phyloP scores from a whole-genome alignment of 2,329 filamentous ascomycete species.

The Macrophomina tecta region DNA sequence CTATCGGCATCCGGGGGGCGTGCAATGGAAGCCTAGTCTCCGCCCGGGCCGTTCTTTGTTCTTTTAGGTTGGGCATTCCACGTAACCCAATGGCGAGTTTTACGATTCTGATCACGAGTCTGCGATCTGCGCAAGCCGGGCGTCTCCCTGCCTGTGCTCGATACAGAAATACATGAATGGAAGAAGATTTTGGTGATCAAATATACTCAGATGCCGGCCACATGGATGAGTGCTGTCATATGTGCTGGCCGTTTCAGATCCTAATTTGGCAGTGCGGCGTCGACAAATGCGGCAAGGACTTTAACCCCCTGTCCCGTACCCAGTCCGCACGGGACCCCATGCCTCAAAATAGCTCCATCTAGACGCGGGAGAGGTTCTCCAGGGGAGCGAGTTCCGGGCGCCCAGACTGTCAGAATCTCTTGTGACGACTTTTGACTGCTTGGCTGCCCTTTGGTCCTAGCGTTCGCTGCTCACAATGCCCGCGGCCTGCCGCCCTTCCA shows the following conservation, averaged over 20 bases:
- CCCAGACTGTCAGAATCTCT: neutral
- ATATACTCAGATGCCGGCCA: conserved; percentile 3
- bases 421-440: neutral
- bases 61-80: conserved; percentile 4
- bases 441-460: conserved; percentile 2
- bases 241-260: neutral
- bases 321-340: neutral
- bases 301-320: neutral
- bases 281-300: conserved; percentile 18
- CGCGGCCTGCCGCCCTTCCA: neutral
- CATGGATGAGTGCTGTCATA: neutral
- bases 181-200: neutral
- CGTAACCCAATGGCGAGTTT: neutral
- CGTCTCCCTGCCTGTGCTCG: neutral
- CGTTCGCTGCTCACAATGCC: neutral
- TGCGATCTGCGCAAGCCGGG: neutral
- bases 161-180: neutral
- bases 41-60: neutral
- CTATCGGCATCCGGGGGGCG: conserved; percentile 1
- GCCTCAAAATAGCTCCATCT: conserved; percentile 7
- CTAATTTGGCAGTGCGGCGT: neutral
- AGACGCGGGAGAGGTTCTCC: conserved; percentile 2
- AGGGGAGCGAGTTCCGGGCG: neutral
- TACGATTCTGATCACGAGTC: conserved; percentile 3
- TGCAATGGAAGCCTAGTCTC: neutral